Base-by-base conservation (phyloP, 2,329 filamentous ascomycete species). In the Epichloe uncinata region DNA sequence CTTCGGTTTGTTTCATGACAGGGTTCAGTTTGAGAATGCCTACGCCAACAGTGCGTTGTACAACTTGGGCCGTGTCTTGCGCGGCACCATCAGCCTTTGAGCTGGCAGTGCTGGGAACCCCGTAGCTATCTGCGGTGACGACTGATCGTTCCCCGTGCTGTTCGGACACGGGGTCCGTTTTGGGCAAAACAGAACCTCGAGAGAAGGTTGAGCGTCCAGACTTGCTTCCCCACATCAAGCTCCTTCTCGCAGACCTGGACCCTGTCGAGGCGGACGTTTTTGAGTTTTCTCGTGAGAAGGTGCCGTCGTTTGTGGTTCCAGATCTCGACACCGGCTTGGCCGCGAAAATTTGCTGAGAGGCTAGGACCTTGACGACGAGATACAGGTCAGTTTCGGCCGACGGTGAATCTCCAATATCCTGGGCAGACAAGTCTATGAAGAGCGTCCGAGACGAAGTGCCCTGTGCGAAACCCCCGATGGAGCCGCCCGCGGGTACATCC, bases 341-440 rank as follows among this genome's bases (percentile, higher is more conserved):
- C 5, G 64, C 55, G 12, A 68, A 53, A 5, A 80, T 66, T 45
- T 75, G 74, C 51, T 79, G 74, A 0, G 71, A 66, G 3, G 81
- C 77, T 45, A 88, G 75, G 7, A 96, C 78, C 58, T 86, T 88
- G 55, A 93, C 84, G 3, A 96, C 82, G 1, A 98, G 74, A 62
- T 86, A 96, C 18, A 97, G 69, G 47, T 88, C 84, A 3, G 79
- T 79, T 45, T 85, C 84, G 8, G 79, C 75, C 3, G 83, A 73
- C 1, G 75, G 70, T 1, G 71, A 64, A 45, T 82, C 79, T 22
- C 80, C 80, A 52, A 82, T 75, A 59, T 96, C 90, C 45, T 82
- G 77, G 0, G 86, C 78, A 38, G 82, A 87, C 16, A 98, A 71
- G 59, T 97, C 89, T 3, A 87, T 83, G 57, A 97, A 96, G 2